Evolutionary conservation across 1,284 basidiomycete genomes (phyloP).

Genomic region (Cryptococcus sp.): DNA sequence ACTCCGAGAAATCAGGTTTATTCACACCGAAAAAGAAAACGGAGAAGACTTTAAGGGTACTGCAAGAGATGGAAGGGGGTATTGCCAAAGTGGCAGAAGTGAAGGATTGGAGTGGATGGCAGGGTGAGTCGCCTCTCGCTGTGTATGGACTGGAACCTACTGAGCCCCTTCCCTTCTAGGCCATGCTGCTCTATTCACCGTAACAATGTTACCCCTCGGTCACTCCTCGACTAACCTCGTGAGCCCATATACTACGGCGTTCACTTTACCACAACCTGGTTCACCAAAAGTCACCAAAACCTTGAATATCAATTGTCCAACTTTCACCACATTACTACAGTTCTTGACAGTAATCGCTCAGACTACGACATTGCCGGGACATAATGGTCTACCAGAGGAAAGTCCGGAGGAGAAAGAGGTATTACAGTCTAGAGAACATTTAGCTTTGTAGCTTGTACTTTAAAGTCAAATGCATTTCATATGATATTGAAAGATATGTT

Average conservation of each 20-base stretch:
- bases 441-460: not conserved
- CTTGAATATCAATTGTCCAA: not conserved
- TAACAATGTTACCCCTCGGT: slow-evolving; percentile 12
- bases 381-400: not conserved
- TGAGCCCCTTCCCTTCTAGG: slow-evolving; percentile 5
- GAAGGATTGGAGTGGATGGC: slow-evolving; percentile 29
- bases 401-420: not conserved
- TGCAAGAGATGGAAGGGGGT: slow-evolving; percentile 31
- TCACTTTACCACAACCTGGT: slow-evolving; percentile 5
- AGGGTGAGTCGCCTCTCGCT: slow-evolving; percentile 17
- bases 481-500: too few species aligned
- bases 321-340: not conserved
- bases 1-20: slow-evolving; percentile 25
- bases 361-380: not conserved
- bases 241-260: slow-evolving; percentile 9
- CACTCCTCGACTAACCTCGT: not conserved
- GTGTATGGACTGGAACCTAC: not conserved
- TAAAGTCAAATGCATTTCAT: too few species aligned
- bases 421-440: not conserved
- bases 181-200: slow-evolving; percentile 11
- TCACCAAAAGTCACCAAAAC: not conserved
- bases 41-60: slow-evolving; percentile 19
- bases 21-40: slow-evolving; percentile 19
- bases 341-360: slow-evolving; percentile 1
- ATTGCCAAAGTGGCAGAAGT: slow-evolving; percentile 36